These are phyloP conservation scores for Alternaria longipes DNA, from an alignment of 2,329 filamentous ascomycete species.

Conservation along the genomic window DNA sequence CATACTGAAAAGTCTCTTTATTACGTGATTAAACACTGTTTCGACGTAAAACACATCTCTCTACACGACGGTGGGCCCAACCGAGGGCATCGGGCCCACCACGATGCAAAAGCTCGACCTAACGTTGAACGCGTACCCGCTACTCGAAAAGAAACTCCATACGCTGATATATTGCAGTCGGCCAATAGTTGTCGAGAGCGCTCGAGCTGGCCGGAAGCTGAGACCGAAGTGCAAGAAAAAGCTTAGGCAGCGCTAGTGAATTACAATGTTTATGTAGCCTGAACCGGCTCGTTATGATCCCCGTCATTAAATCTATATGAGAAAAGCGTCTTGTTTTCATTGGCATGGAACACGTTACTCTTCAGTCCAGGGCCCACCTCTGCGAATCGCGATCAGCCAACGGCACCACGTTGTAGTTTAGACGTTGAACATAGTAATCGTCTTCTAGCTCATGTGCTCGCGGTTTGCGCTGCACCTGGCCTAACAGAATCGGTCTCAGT, in stretches of 20 bases:
- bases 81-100: background rate
- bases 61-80: background rate
- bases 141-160: background rate
- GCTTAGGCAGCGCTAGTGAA: background rate
- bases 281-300: background rate
- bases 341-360: background rate
- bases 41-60: too few species aligned
- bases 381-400: conserved; percentile 16
- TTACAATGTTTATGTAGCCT: background rate
- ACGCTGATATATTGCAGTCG: background rate
- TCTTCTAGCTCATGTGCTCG: conserved; percentile 14
- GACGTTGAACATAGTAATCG: conserved; percentile 19
- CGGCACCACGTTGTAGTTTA: conserved; percentile 20
- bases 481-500: conserved; percentile 29
- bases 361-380: conserved; percentile 17
- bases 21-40: too few species aligned
- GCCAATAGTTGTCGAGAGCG: background rate
- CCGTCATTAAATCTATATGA: background rate
- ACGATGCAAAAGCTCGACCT: background rate
- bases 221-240: background rate
- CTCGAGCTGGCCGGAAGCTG: background rate
- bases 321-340: background rate
- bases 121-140: background rate
- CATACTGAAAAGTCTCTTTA: background rate
- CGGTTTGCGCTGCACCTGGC: conserved; percentile 14